These are phyloP conservation scores for Didymella pomorum DNA, from an alignment of 2,329 filamentous ascomycete species.

Conservation along the genomic window DNA sequence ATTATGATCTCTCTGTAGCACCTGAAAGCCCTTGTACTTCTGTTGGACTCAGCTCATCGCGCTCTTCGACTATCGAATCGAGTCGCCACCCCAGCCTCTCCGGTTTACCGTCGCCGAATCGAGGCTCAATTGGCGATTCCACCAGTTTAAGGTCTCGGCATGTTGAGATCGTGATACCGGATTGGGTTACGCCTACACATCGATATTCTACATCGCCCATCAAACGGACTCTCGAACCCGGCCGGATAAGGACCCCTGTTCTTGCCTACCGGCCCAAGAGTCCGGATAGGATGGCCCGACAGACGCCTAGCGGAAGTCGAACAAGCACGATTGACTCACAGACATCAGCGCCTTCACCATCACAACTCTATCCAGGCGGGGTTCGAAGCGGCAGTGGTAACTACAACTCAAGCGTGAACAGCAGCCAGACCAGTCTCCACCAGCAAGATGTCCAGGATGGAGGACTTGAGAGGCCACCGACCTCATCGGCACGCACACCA, in stretches of 20 bases:
- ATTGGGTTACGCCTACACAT: slow-evolving; percentile 54
- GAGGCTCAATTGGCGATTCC: slow-evolving; percentile 43
- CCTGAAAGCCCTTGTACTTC: slow-evolving; percentile 49
- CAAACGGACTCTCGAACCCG: slow-evolving; percentile 34
- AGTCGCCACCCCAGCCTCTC: slow-evolving; percentile 43
- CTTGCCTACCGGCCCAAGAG: slow-evolving; percentile 36
- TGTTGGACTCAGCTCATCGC: slow-evolving; percentile 43
- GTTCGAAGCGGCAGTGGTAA: slow-evolving; percentile 47
- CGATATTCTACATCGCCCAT: slow-evolving; percentile 49
- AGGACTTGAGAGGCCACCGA: slow-evolving; percentile 45
- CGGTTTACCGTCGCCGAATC: slow-evolving; percentile 36
- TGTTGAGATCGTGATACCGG: slow-evolving; percentile 60
- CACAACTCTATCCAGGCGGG: slow-evolving; percentile 50
- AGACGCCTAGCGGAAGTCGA: slow-evolving; percentile 54
- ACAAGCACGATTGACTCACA: slow-evolving; percentile 59
- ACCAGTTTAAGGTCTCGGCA: slow-evolving; percentile 51
- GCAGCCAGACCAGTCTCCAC: slow-evolving; percentile 57
- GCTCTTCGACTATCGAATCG: slow-evolving; percentile 42
- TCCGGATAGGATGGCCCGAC: slow-evolving; percentile 53
- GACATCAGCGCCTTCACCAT: slow-evolving; percentile 55
- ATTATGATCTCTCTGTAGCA: slow-evolving; percentile 52
- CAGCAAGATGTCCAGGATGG: slow-evolving; percentile 55
- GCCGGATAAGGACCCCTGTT: slow-evolving; percentile 25
- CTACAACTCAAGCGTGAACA: slow-evolving; percentile 54
- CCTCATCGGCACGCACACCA: slow-evolving; percentile 47